Base-by-base conservation (phyloP, 495 filamentous ascomycete species). In the Podospora pseudoanserina region DNA sequence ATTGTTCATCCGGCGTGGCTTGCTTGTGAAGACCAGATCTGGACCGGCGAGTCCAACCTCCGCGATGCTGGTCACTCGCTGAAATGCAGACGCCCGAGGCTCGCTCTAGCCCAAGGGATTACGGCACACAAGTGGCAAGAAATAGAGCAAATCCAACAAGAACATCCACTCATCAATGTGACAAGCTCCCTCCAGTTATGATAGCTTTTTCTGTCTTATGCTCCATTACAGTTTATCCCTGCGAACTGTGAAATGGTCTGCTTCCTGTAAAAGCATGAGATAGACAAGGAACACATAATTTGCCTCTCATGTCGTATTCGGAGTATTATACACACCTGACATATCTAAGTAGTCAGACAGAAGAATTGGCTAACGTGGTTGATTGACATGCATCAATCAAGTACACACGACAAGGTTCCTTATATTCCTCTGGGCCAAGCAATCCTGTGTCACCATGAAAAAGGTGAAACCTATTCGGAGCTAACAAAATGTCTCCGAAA, bases 1-100 rank as follows among this genome's bases (percentile, higher is more conserved):
- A 65, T 56, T 44, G 64, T 61, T 68, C 70, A 65, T 72, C 66
- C 63, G 62, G 57, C 65, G 54, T 60, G 65, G 44, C 67, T 60
- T 64, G 67, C 34, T 49, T 65, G 65, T 70, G 68, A 68, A 57
- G 60, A 34, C 59, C 68, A 28, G 59, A 23, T 65, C 28, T 56
- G 44, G 58, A 9, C 49, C 26, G n/a, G 44, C 60, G 53, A 57
- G 66, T 23, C 62, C 32, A 26, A 20, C 27, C 15, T 27, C 55
- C 18, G 18, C 13, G 32, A 67, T 53, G 5, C 23, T 55, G 32
- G 57, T 32, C 32, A 49, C 54, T 54, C 28, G 20, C n/a, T 59
- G 20, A 18, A 18, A 44, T 27, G 60, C 68, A 63, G 56, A 58
- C 58, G 56, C 58, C 68, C 68, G 16, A 54, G 67, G 67, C 11